Evolutionary conservation across 768 basidiomycete genomes (phyloP).

Genomic region (Tremella mesenterica): DNA sequence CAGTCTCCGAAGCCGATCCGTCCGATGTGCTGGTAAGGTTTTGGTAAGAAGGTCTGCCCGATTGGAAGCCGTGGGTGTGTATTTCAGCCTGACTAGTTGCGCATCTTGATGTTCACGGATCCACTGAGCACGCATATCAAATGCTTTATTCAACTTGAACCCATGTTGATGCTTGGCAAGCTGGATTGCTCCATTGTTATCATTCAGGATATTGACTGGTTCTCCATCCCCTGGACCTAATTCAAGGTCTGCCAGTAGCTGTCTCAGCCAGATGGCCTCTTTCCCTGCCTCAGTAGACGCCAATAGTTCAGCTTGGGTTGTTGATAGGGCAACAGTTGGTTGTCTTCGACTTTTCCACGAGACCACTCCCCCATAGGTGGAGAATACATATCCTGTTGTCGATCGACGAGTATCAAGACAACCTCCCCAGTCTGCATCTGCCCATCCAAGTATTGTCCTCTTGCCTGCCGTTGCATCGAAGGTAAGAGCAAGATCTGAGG

Average conservation of each 20-base stretch:
- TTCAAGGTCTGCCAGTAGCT: slow-evolving; percentile 11
- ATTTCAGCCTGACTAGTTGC: not conserved
- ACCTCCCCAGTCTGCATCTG: slow-evolving; percentile 39
- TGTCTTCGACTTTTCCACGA: slow-evolving; percentile 49
- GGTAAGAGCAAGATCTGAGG: slow-evolving; percentile 5
- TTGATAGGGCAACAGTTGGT: slow-evolving; percentile 45
- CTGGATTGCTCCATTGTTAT: slow-evolving; percentile 46
- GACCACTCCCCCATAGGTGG: slow-evolving; percentile 44
- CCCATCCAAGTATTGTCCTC: slow-evolving; percentile 33
- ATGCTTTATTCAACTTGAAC: too few relatives aligned
- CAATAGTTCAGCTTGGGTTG: slow-evolving; percentile 49
- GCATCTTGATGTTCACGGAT: not conserved
- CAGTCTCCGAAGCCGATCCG: too few relatives aligned
- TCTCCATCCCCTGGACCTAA: not conserved
- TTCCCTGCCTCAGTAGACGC: slow-evolving; percentile 42
- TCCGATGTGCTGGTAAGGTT: too few relatives aligned
- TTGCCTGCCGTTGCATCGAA: slow-evolving; percentile 17
- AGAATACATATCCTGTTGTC: slow-evolving; percentile 43
- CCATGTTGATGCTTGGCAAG: not conserved
- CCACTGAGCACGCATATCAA: not conserved
- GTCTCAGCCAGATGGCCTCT: slow-evolving; percentile 45
- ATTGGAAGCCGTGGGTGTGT: slow-evolving; percentile 40
- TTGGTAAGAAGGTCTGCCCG: slow-evolving; percentile 48
- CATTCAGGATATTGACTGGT: slow-evolving; percentile 18
- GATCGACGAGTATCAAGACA: slow-evolving; percentile 28